Base-by-base conservation (phyloP, 2,329 filamentous ascomycete genomes). In the Podosphaera leucotricha region DNA sequence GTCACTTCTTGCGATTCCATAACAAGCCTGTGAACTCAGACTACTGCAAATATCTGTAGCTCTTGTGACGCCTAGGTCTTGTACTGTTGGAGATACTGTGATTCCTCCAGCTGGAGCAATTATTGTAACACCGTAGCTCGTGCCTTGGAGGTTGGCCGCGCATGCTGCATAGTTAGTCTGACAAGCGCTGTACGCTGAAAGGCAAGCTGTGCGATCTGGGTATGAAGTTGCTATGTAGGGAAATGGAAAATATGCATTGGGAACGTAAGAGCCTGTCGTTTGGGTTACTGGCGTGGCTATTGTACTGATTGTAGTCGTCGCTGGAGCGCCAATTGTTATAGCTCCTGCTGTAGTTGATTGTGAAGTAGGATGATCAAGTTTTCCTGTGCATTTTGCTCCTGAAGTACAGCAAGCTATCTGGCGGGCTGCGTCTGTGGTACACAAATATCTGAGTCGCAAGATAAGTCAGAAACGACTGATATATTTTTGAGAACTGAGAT, bases 211-310 rank as follows among this genome's bases (percentile, higher is more conserved):
- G 16, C 59, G 56, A 50, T 74, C 66, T 46, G 59, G 54, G 48
- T 71, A 74, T 11, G 63, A 64, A 1, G 67, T 72, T 40, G 54
- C 47, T 43, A 73, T 64, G 52, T 70, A 70, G 1, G 72, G 72
- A 55, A 75, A 77, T 10, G 68, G 64, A 55, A 75, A 77, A 57
- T 68, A 75, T 21, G 61, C 51, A 54, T 77, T 76, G 37, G 64
- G 58, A 16, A 76, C 70, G 53, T 65, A 72, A 28, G 70, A 70
- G 18, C 61, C 61, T 1, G 59, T 53, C 18, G 47, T 47, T 20
- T 33, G 41, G n/a, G 19, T 20, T 5, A 50, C 48, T 10, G 47
- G 43, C 16, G 50, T 51, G 2, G 46, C 41, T 1, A 43, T 43
- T 1, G 50, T 45, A 6, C 43, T 48, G 10, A 49, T 46, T 3